Evolutionary conservation across 2,329 filamentous ascomycete genomes (phyloP).

Genomic region (Colletotrichum tamarilloi): DNA sequence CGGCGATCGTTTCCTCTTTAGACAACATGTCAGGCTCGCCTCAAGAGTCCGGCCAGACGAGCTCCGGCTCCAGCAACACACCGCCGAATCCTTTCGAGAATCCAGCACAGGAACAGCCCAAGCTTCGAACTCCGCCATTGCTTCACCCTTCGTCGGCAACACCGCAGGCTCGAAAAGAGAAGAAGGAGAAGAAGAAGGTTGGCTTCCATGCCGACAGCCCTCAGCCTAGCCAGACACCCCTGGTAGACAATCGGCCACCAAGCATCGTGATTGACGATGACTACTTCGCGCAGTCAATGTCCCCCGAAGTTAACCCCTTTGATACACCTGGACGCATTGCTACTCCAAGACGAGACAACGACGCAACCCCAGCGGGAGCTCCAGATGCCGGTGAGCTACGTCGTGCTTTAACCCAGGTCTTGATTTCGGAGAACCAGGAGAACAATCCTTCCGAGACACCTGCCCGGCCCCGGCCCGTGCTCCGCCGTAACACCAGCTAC

Average conservation of each 20-base stretch:
- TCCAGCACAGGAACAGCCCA: constrained; percentile 1
- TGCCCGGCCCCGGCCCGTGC: constrained; percentile 48
- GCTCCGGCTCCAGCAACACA: constrained; percentile 14
- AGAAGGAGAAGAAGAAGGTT: constrained; percentile 57
- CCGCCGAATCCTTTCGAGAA: constrained; percentile 10
- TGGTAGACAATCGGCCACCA: constrained; percentile 40
- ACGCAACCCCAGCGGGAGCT: constrained; percentile 41
- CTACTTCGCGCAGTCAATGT: constrained; percentile 29
- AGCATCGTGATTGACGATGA: constrained; percentile 41
- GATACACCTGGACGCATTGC: constrained; percentile 16
- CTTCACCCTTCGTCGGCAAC: constrained; percentile 16
- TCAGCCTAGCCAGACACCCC: neutral
- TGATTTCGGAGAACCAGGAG: constrained; percentile 44
- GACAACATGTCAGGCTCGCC: constrained; percentile 21
- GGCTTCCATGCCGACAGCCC: constrained; percentile 40
- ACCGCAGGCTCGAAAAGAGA: constrained; percentile 44
- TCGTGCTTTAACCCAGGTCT: constrained; percentile 50
- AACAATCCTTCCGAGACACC: constrained; percentile 29
- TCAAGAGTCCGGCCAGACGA: constrained; percentile 15
- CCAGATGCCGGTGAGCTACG: constrained; percentile 53
- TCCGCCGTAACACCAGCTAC: constrained; percentile 57
- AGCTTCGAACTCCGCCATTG: constrained; percentile 22
- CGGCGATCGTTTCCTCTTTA: constrained; percentile 22
- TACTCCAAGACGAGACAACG: constrained; percentile 28
- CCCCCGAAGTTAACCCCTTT: constrained; percentile 29